Evolutionary conservation across 2,329 filamentous ascomycete genomes (phyloP).

Genomic region (Metarhizium robertsii): DNA sequence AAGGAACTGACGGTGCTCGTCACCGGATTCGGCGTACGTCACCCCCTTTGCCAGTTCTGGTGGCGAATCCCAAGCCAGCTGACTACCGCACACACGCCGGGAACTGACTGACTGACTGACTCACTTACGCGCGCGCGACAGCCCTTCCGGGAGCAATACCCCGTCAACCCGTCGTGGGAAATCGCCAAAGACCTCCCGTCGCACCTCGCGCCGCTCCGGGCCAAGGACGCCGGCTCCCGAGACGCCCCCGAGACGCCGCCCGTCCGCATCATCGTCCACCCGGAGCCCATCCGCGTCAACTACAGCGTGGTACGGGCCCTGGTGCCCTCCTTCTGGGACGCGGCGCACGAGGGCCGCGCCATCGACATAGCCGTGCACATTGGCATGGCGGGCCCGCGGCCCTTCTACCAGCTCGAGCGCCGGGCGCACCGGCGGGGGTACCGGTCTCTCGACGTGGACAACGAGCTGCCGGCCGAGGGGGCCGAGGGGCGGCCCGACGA

Average conservation of each 20-base stretch:
- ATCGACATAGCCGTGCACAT: conserved; percentile 68
- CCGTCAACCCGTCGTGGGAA: conserved; percentile 72
- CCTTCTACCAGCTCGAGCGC: conserved; percentile 62
- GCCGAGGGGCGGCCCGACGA: conserved; percentile 34
- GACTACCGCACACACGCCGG: no score
- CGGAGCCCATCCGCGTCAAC: conserved; percentile 58
- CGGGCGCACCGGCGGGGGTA: conserved; percentile 66
- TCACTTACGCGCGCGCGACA: conserved; percentile 24
- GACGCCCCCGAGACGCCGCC: conserved; percentile 25
- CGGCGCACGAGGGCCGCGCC: conserved; percentile 20
- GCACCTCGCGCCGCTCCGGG: conserved; percentile 44
- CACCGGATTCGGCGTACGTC: conserved; percentile 51
- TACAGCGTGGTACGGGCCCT: conserved; percentile 57
- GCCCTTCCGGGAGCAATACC: conserved; percentile 67
- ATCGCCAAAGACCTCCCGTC: conserved; percentile 62
- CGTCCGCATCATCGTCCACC: conserved; percentile 56
- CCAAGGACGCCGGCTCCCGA: conserved; percentile 27
- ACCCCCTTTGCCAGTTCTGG: neutral
- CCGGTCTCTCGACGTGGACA: conserved; percentile 59
- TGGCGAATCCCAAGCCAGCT: no score
- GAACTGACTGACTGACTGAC: no score
- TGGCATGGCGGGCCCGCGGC: conserved; percentile 61
- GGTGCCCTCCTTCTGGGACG: conserved; percentile 54
- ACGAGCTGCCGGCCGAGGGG: conserved; percentile 44
- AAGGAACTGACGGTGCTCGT: conserved; percentile 50